These are phyloP conservation scores for Coemansia sp. DNA, from an alignment of 192 early-diverging fungal genomes.

Conservation along the genomic window DNA sequence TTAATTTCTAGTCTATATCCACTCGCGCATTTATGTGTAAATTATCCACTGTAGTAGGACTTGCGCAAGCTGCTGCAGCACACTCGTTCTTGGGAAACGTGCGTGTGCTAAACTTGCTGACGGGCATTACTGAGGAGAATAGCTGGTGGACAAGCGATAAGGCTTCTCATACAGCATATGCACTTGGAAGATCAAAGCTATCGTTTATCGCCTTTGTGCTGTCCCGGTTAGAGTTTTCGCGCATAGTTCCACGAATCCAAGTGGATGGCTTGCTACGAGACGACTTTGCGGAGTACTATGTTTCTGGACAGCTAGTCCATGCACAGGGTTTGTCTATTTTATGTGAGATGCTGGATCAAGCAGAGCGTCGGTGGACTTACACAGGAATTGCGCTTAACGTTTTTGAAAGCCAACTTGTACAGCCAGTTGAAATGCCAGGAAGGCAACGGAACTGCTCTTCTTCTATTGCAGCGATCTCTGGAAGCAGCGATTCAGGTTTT, in stretches of 20 bases:
- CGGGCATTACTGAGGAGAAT: constrained; percentile 1
- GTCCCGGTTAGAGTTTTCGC: constrained; percentile 6
- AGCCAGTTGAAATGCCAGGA: not conserved
- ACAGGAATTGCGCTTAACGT: constrained; percentile 9
- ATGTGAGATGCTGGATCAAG: not conserved
- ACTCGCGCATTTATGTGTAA: not conserved
- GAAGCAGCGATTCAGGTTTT: not conserved
- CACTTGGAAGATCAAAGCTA: constrained; percentile 2
- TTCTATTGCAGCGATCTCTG: too few relatives aligned
- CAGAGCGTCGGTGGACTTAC: not conserved
- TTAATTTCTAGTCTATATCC: not conserved
- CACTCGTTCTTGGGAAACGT: constrained; percentile 2
- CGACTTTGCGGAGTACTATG: constrained; percentile 11
- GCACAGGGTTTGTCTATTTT: not conserved
- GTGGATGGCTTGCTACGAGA: constrained; percentile 2
- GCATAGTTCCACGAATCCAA: constrained; percentile 4
- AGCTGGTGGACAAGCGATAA: constrained; percentile 9
- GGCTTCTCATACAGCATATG: constrained; percentile 5
- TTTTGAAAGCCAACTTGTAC: constrained; percentile 1
- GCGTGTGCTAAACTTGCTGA: constrained; percentile 11
- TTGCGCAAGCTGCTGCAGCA: not conserved
- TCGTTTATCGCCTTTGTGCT: constrained; percentile 8
- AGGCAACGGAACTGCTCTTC: not conserved
- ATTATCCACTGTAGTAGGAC: constrained; percentile 3
- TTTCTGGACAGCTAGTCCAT: constrained; percentile 4